Conservation (phyloP, 768 basidiomycete genomes). For the Neoboletus brunneissimus region DNA sequence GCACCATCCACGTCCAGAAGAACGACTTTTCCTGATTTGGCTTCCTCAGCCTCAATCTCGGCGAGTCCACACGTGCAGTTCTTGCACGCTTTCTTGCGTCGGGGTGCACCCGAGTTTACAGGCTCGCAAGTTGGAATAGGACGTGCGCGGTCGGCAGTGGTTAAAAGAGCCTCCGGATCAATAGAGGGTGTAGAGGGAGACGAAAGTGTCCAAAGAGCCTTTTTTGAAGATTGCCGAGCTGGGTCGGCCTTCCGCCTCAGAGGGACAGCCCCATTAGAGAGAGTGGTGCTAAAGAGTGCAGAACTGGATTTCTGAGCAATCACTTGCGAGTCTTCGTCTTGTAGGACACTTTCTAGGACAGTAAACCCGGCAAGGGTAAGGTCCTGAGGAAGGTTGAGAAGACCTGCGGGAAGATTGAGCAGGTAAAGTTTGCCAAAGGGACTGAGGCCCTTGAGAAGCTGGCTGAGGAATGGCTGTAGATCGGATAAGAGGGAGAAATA, state of each 20-base stretch:
- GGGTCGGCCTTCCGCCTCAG: slow-evolving; percentile 52
- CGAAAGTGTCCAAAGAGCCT: slow-evolving; percentile 83
- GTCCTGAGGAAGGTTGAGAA: slow-evolving; percentile 50
- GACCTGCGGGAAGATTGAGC: slow-evolving; percentile 46
- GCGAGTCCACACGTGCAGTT: slow-evolving; percentile 94
- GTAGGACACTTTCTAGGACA: slow-evolving; percentile 42
- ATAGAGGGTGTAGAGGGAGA: slow-evolving; percentile 70
- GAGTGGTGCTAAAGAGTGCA: not conserved
- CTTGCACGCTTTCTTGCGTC: slow-evolving; percentile 92
- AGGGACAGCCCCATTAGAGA: slow-evolving; percentile 35
- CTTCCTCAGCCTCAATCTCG: slow-evolving; percentile 87
- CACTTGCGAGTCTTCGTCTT: slow-evolving; percentile 41
- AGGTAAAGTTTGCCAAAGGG: slow-evolving; percentile 72
- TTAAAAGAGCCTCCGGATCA: slow-evolving; percentile 81
- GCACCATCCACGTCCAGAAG: slow-evolving; percentile 61
- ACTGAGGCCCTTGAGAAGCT: slow-evolving; percentile 56
- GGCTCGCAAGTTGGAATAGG: slow-evolving; percentile 80
- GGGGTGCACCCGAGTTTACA: slow-evolving; percentile 43
- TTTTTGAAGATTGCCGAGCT: slow-evolving; percentile 70
- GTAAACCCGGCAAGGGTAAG: slow-evolving; percentile 67
- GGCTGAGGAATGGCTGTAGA: slow-evolving; percentile 53
- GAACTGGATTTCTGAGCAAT: slow-evolving; percentile 71
- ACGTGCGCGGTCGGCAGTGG: slow-evolving; percentile 74
- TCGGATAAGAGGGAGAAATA: slow-evolving; percentile 56
- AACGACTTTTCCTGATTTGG: slow-evolving; percentile 56